Evolutionary conservation across 352 stramenopile species (phyloP), one percentile per base, ranked within the genome.

Genomic region (Pythium sukuiense): DNA sequence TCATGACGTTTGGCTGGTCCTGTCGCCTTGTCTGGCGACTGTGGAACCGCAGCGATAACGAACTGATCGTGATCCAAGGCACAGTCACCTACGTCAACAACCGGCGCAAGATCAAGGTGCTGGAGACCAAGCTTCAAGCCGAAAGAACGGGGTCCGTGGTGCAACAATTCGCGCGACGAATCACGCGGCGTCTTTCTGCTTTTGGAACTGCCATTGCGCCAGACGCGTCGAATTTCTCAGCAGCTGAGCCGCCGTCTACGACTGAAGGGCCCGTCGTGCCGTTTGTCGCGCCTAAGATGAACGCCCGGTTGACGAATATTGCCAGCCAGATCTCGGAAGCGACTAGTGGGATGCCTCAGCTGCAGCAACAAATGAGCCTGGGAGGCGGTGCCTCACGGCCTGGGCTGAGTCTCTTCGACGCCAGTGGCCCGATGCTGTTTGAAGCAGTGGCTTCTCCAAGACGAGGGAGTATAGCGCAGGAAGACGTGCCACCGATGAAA

Each of bases 21-120:
- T 73, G 67, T 33, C 67, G 67, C 20, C 62, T 73, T 43, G 59
- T 70, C 0, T 55, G 61, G 43, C 67, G 67, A 16, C 35, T 73
- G 0, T 46, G 39, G 55, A 54, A 46, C 26, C 67, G 67, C 2
- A 50, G 39, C 50, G 67, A 69, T 12, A 67, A 60, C 29, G 67
- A 73, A 27, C 45, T 73, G 20, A 41, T 73, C 20, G 64, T 72
- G 9, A 70, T 73, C 52, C 66, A 73, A 61, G 65, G 64, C 35
- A 74, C 63, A 30, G 67, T 74, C 8, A 70, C 61, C 8, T 74
- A 74, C 32, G 41, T 69, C 30, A 73, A 73, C 50, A 69, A 73
- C 49, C 55, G 67, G 1, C 60, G 61, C 55, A 63, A 59, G 32
- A 54, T 69, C 32, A 69, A 69, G n/a, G 33, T 45, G 8, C 35